These are phyloP conservation scores for Calonectria fujianensis DNA, from an alignment of 2,329 filamentous ascomycete genomes.

Conservation along the genomic window DNA sequence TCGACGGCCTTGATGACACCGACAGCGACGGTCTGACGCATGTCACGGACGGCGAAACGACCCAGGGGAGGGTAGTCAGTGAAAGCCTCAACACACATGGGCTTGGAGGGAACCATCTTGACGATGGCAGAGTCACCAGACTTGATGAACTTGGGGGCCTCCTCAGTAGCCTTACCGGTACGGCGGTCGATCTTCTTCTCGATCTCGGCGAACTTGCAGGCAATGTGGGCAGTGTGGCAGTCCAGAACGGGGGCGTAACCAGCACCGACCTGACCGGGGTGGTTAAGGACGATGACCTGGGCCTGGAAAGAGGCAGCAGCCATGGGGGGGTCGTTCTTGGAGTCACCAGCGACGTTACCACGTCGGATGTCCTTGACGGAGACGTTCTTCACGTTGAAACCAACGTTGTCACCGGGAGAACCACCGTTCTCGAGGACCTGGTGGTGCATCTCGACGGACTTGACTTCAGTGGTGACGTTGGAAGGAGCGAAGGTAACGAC, in stretches of 20 bases:
- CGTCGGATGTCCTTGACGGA: slow-evolving; percentile 99
- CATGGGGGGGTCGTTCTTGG: slow-evolving; percentile 98
- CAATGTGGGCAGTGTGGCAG: slow-evolving; percentile 99
- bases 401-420: slow-evolving; percentile 99
- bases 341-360: slow-evolving; percentile 99
- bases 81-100: slow-evolving; percentile 99
- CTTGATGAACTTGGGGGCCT: slow-evolving; percentile 99
- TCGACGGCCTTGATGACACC: slow-evolving; percentile 95
- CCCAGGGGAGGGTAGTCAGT: slow-evolving; percentile 99
- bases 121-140: slow-evolving; percentile 99
- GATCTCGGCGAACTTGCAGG: slow-evolving; percentile 99
- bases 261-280: slow-evolving; percentile 99
- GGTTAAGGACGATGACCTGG: slow-evolving; percentile 99
- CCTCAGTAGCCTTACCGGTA: slow-evolving; percentile 98
- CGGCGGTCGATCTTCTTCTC: slow-evolving; percentile 99
- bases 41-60: slow-evolving; percentile 99
- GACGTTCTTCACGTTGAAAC: slow-evolving; percentile 99
- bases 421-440: slow-evolving; percentile 98
- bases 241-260: slow-evolving; percentile 99
- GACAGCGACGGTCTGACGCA: slow-evolving; percentile 92
- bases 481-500: slow-evolving; percentile 98
- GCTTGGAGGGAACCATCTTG: slow-evolving; percentile 99
- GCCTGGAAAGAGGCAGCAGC: slow-evolving; percentile 97
- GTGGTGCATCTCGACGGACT: slow-evolving; percentile 99
- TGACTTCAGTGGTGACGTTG: slow-evolving; percentile 99